Conservation (phyloP, 192 early-diverging fungal species). For the Linnemannia hyalina region DNA sequence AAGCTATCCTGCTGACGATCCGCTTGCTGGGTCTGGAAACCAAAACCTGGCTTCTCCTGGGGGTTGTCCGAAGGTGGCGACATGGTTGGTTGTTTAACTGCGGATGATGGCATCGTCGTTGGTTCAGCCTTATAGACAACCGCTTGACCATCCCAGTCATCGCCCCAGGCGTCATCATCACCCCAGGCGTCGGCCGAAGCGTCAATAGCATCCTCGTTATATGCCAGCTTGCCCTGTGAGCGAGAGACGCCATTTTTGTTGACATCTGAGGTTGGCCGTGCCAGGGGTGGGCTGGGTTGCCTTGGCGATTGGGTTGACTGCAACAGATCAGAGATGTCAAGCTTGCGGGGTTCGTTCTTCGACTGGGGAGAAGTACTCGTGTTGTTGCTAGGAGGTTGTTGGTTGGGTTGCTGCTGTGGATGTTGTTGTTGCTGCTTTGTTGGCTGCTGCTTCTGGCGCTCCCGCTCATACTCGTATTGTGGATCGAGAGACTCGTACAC, state of each 20-base stretch:
- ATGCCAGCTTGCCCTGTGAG: slow-evolving; percentile 15
- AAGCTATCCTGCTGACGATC: neutral
- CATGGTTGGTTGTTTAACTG: neutral
- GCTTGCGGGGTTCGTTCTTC: neutral
- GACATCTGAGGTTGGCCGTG: neutral
- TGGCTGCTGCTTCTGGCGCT: slow-evolving; percentile 18
- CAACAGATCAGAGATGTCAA: slow-evolving; percentile 31
- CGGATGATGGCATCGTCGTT: neutral
- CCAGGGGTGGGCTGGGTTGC: neutral
- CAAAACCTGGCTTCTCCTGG: neutral
- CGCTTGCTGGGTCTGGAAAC: neutral
- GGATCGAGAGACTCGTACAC: slow-evolving; percentile 55
- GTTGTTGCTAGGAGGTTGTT: neutral
- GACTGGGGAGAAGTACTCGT: neutral
- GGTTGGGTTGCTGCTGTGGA: neutral
- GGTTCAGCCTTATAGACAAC: neutral
- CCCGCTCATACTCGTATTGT: slow-evolving; percentile 44
- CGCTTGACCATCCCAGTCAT: slow-evolving; percentile 25
- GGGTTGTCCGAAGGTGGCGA: neutral
- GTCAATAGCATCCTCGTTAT: slow-evolving; percentile 15
- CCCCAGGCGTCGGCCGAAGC: slow-evolving; percentile 26
- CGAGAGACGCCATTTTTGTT: neutral
- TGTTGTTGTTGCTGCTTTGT: neutral
- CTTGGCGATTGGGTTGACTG: neutral
- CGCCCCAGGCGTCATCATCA: slow-evolving; percentile 44